Evolutionary conservation across 23 red algal genomes (phyloP).

Genomic region (Gracilaria gracilis): DNA sequence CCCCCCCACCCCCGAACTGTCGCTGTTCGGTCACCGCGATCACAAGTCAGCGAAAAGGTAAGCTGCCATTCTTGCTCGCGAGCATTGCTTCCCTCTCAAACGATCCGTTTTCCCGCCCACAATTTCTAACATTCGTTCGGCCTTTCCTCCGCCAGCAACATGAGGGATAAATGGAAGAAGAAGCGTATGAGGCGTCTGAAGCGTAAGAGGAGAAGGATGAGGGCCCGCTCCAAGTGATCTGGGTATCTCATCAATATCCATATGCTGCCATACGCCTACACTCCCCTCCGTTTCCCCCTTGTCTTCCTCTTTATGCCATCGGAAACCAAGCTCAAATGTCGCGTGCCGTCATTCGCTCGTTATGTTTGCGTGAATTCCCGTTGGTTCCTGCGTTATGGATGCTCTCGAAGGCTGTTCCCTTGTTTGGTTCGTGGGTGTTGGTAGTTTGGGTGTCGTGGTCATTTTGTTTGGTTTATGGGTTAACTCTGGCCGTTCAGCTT

Average conservation of each 20-base stretch:
- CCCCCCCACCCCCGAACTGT: too few species aligned
- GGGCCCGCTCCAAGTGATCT: slow-evolving; percentile 75
- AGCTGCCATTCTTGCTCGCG: background rate
- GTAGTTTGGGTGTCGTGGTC: background rate
- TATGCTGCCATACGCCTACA: background rate
- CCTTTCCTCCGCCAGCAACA: background rate
- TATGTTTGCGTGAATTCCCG: background rate
- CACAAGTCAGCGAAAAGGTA: background rate
- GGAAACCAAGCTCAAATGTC: background rate
- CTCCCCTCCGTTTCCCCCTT: background rate
- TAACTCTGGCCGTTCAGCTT: background rate
- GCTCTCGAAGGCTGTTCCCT: background rate
- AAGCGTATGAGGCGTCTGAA: slow-evolving; percentile 88
- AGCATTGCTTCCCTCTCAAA: background rate
- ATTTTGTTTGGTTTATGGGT: background rate
- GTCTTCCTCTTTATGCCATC: background rate
- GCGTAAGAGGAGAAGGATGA: slow-evolving; percentile 89
- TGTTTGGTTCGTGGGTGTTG: background rate
- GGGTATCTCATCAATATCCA: background rate
- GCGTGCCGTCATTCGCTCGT: background rate
- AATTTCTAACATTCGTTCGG: background rate
- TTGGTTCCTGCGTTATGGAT: background rate
- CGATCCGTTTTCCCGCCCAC: background rate
- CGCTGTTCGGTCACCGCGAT: background rate
- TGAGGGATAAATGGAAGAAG: slow-evolving; percentile 90